Evolutionary conservation across 1,284 basidiomycete genomes (phyloP).

Genomic region (Exobasidium cylindrosporum): DNA sequence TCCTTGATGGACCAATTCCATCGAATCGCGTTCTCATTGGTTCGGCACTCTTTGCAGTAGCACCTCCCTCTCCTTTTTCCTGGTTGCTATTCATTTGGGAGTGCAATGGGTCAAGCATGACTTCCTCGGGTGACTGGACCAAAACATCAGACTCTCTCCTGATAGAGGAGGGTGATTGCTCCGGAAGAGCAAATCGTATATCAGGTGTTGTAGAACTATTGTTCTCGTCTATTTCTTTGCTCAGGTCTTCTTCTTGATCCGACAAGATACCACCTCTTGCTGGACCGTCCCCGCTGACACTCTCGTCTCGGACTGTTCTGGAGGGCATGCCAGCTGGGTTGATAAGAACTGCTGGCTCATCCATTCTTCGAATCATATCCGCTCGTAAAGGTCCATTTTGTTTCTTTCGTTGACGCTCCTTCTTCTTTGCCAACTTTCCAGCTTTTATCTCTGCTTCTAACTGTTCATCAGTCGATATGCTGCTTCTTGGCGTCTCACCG

Average conservation of each 20-base stretch:
- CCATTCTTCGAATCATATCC: conserved; percentile 52
- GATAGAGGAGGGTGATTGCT: neutral
- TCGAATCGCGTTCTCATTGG: conserved; percentile 12
- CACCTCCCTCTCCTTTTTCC: neutral
- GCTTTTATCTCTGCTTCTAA: conserved; percentile 17
- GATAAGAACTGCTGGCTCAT: conserved; percentile 51
- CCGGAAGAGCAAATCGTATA: neutral
- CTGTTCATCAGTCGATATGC: conserved; percentile 30
- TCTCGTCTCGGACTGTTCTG: conserved; percentile 16
- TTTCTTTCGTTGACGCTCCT: conserved; percentile 28
- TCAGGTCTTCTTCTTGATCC: neutral
- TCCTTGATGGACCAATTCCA: conserved; percentile 6
- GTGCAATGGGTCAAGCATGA: neutral
- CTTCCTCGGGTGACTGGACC: neutral
- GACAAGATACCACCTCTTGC: neutral
- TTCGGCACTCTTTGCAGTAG: neutral
- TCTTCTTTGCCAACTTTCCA: conserved; percentile 19
- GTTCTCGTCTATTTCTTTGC: neutral
- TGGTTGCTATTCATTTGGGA: neutral
- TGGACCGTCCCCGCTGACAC: neutral
- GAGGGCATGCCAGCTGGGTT: conserved; percentile 34
- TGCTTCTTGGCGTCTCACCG: conserved; percentile 23
- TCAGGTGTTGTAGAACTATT: neutral
- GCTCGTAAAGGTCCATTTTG: conserved; percentile 32
- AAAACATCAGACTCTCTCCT: neutral